Evolutionary conservation across 2,329 filamentous ascomycete species (phyloP).

Genomic region (Microsporum canis): DNA sequence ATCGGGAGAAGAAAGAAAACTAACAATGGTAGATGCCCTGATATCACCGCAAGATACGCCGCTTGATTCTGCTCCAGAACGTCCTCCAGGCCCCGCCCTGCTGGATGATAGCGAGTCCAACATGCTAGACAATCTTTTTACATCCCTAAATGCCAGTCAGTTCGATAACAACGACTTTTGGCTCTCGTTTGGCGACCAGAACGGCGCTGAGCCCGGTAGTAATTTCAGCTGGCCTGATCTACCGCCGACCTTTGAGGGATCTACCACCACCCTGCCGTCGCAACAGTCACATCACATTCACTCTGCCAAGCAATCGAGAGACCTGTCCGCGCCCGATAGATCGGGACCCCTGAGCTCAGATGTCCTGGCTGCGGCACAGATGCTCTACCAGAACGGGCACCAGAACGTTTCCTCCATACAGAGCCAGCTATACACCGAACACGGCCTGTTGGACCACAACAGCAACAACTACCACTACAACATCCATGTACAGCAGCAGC

Average conservation of each 20-base stretch:
- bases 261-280: slow-evolving; percentile 49
- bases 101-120: slow-evolving; percentile 49
- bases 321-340: slow-evolving; percentile 12
- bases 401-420: slow-evolving; percentile 23
- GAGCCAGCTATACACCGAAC: slow-evolving; percentile 19
- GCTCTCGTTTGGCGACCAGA: slow-evolving; percentile 19
- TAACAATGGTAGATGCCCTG: background rate
- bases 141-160: slow-evolving; percentile 31
- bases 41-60: slow-evolving; percentile 23
- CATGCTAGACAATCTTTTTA: slow-evolving; percentile 42
- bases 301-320: background rate
- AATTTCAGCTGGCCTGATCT: slow-evolving; percentile 39
- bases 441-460: slow-evolving; percentile 7
- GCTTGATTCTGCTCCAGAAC: slow-evolving; percentile 46
- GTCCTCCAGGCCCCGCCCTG: slow-evolving; percentile 53
- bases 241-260: slow-evolving; percentile 55
- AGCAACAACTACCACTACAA: background rate
- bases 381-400: slow-evolving; percentile 30
- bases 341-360: slow-evolving; percentile 32
- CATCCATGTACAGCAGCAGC: background rate
- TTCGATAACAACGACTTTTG: slow-evolving; percentile 31
- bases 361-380: slow-evolving; percentile 47
- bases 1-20: background rate
- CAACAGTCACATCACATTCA: slow-evolving; percentile 29
- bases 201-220: slow-evolving; percentile 3